Conservation (phyloP, 176 grass and related monocot species). For the Paspalum notatum region DNA sequence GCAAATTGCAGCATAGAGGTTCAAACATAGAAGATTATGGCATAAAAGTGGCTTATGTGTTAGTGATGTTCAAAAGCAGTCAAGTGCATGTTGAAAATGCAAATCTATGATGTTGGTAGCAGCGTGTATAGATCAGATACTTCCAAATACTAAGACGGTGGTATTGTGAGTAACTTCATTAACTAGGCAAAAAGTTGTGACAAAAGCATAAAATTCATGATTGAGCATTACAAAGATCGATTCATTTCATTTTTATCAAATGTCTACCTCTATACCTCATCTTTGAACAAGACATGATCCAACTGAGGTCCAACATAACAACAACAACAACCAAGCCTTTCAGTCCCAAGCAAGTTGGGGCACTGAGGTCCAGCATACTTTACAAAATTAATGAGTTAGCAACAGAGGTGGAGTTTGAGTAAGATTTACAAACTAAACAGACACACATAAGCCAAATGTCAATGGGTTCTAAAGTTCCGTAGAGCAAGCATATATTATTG, state of each 20-base stretch:
- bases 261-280: slow-evolving; percentile 1
- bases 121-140: slow-evolving; percentile 5
- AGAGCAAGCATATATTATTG: slow-evolving; percentile 10
- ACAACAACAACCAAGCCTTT: too few relatives aligned
- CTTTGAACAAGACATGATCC: slow-evolving; percentile 12
- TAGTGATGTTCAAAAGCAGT: slow-evolving; percentile 1
- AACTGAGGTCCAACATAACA: neutral
- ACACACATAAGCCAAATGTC: neutral
- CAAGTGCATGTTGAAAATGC: neutral
- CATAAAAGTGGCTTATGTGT: neutral
- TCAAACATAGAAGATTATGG: neutral
- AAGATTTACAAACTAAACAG: slow-evolving; percentile 23
- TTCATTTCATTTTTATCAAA: slow-evolving; percentile 35
- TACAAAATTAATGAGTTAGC: slow-evolving; percentile 25
- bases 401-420: neutral
- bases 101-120: slow-evolving; percentile 4
- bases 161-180: slow-evolving; percentile 18
- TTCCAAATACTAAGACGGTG: slow-evolving; percentile 8
- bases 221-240: slow-evolving; percentile 6
- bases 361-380: slow-evolving; percentile 9
- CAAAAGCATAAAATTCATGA: neutral
- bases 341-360: too few relatives aligned
- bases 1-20: neutral
- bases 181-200: neutral
- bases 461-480: neutral